phyloP scores from a whole-genome alignment of 2,329 filamentous ascomycete species.

The Aureobasidium sp. region DNA sequence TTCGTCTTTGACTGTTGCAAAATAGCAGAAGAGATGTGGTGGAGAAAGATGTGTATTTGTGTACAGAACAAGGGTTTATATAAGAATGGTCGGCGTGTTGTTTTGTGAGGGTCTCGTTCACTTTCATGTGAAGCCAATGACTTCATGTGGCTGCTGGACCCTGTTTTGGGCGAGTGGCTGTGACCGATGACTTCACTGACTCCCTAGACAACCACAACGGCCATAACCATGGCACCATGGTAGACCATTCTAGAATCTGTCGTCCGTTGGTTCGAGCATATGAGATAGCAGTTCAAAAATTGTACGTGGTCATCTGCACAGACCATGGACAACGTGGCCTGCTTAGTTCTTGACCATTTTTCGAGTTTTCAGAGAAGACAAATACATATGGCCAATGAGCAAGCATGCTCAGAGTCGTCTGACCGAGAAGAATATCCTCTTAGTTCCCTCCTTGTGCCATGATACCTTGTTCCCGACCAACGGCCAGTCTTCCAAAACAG shows the following conservation, averaged over 20 bases:
- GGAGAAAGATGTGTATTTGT: neutral
- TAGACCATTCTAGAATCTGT: neutral
- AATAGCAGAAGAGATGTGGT: neutral
- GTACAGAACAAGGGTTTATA: neutral
- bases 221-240: too few relatives aligned
- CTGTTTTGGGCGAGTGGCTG: constrained; percentile 8
- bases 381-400: neutral
- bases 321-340: too few relatives aligned
- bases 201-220: neutral
- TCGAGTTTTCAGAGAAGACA: too few relatives aligned
- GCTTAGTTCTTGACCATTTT: too few relatives aligned
- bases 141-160: constrained; percentile 10
- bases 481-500: constrained; percentile 21
- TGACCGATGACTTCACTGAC: constrained; percentile 12
- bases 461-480: neutral
- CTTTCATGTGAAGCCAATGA: constrained; percentile 11
- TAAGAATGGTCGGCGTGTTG: neutral
- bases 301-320: too few relatives aligned
- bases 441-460: constrained; percentile 16
- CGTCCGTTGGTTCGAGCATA: neutral
- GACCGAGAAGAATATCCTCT: constrained; percentile 14
- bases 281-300: too few relatives aligned
- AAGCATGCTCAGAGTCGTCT: neutral
- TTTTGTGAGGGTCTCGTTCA: neutral
- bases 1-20: neutral